Evolutionary conservation across 1,139 yeast genomes (phyloP).

Genomic region (Pichia sp.): DNA sequence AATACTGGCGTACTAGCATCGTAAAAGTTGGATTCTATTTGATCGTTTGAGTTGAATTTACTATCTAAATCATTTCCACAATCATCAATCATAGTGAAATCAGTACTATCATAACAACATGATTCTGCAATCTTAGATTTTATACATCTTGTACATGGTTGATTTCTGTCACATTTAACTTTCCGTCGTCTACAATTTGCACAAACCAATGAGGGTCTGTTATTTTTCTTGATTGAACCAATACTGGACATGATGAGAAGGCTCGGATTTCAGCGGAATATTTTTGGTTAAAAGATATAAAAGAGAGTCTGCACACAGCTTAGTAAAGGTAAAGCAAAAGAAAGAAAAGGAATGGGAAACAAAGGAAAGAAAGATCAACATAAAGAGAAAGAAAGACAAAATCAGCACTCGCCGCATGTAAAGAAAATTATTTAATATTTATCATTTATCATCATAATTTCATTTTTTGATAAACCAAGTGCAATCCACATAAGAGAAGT

Average conservation of each 20-base stretch:
- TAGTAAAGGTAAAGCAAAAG: neutral
- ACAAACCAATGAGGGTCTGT: slow-evolving; percentile 25
- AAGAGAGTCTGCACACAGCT: neutral
- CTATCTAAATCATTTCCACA: neutral
- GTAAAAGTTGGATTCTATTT: neutral
- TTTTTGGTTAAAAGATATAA: neutral
- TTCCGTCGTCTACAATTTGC: slow-evolving; percentile 23
- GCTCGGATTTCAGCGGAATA: neutral
- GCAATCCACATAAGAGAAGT: slow-evolving; percentile 20
- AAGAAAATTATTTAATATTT: no score
- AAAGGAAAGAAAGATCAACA: neutral
- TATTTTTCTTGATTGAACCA: neutral
- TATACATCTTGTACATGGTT: slow-evolving; percentile 39
- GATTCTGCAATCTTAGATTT: slow-evolving; percentile 9
- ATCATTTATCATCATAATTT: no score
- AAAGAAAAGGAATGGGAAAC: neutral
- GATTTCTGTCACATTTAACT: slow-evolving; percentile 41
- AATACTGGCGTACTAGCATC: neutral
- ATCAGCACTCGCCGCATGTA: neutral
- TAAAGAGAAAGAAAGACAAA: no score
- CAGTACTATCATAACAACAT: slow-evolving; percentile 10
- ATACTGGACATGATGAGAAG: neutral
- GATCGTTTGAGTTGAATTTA: neutral
- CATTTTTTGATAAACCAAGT: slow-evolving; percentile 21
- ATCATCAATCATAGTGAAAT: neutral